Evolutionary conservation across 202 grass and related monocot genomes (phyloP), one percentile per base, ranked within the genome.

Genomic region (Panicum virgatum): DNA sequence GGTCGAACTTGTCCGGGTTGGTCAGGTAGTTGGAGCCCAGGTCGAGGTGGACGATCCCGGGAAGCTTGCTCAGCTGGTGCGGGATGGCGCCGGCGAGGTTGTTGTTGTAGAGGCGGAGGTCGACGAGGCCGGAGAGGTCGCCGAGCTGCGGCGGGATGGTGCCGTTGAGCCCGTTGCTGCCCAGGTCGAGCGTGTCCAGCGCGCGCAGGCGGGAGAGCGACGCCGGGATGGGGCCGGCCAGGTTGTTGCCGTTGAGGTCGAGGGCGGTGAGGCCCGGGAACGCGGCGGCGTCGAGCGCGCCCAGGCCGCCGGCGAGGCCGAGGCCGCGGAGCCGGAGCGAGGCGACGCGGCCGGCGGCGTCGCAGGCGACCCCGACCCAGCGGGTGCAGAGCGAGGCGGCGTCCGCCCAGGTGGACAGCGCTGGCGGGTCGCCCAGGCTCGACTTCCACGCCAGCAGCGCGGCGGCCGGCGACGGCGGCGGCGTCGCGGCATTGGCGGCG

Each of bases 61-160:
- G 85, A 18, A 94, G 94, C 12, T 23, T 23, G 36, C 83, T 97
- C 4, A 97, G 86, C 84, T 90, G 84, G 65, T 67, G 38, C 7
- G 94, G 94, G 58, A 90, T 79, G 5, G 45, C 62, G 20, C 79
- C 89, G 36, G 0, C 54, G 39, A 97, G 82, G 67, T 62, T 92
- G 82, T 97, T 97, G 88, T 94, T 85, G 90, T 79, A 92, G 60
- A 97, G 87, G 5, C 87, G 85, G 3, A 97, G 87, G 1, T 92
- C 77, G 45, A 92, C 37, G 72, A 97, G 83, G 73, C 83, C 73
- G 1, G 83, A 72, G 27, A 97, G 85, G 64, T 79, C 84, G 32
- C 89, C 89, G 10, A 97, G 76, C 88, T 94, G 80, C 18, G 80
- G 91, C 23, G 89, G 94, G 76, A 97, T 89, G 83, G 51, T 27